Evolutionary conservation across 495 filamentous ascomycete genomes (phyloP), one percentile per base, ranked within the genome.

Genomic region (Recurvomyces mirabilis): DNA sequence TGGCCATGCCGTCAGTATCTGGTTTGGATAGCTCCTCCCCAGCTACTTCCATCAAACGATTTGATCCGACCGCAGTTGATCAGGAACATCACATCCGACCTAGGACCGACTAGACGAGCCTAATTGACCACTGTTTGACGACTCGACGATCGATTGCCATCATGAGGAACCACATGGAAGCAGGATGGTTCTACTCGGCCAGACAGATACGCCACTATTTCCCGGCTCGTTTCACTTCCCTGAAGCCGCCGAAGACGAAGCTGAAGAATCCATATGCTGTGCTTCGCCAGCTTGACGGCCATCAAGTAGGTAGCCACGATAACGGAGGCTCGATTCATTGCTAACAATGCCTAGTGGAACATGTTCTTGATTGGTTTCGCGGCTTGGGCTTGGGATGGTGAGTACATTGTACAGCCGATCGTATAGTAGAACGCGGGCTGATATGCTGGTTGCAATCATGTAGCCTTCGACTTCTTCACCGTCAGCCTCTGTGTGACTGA

Each of bases 121-220:
- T n/a, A n/a, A n/a, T n/a, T n/a, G n/a, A n/a, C n/a, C n/a, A n/a
- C n/a, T n/a, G n/a, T n/a, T n/a, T n/a, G n/a, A n/a, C n/a, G n/a
- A n/a, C n/a, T n/a, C n/a, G n/a, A n/a, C n/a, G n/a, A n/a, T n/a
- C n/a, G n/a, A n/a, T n/a, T n/a, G n/a, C 45, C 49, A 59, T 24
- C 14, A 66, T 66, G 63, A 57, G 60, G 54, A 66, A 66, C 40
- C 49, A 62, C 49, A 66, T 66, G 64, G 52, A 49, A 46, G 49
- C 49, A 0, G 62, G 62, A 30, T 66, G 62, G 62, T 66, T 66
- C 38, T 66, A 66, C 37, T 66, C 64, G 17, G 56, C 56, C 18
- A 48, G 38, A 4, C 62, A 65, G 45, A 62, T 68, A 13, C 15
- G 32, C 14, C 53, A 39, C 15, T 66, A 68, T 34, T 55, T 68